Evolutionary conservation across 2,329 filamentous ascomycete species (phyloP), one percentile per base, ranked within the genome.

Genomic region (Aspergillus arachidicola): DNA sequence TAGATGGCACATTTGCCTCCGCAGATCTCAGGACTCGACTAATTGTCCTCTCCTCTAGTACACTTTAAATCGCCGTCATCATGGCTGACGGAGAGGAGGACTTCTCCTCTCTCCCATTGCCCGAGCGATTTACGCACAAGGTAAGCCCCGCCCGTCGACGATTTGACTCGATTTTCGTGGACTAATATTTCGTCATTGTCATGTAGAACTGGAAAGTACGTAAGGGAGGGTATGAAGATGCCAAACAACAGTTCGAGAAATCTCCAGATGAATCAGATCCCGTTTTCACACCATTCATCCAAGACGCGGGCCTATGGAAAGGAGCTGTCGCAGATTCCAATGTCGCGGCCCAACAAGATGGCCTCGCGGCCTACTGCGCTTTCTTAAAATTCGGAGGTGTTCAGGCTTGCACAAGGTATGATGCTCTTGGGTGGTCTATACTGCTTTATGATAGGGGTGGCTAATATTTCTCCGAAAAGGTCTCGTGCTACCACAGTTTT

Each of bases 331-430:
- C 89, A 71, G 95, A 99, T 79, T 95, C 94, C 60, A 99, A 99
- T 73, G 95, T 99, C 63, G 95, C 94, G 21, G 95, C 96, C 38
- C 95, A 99, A 78, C 91, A 96, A 80, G 96, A 99, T 71, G 95
- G 92, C 65, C 87, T 99, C 55, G 89, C 87, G 55, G 91, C 94
- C 43, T 87, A 97, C 72, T 96, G 93, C 79, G 89, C 93, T 1
- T 99, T 98, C 76, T 85, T 99, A 62, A 94, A 98, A 75, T 97
- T 91, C 73, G 93, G 93, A 64, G 93, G 94, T 60, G 84, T 87
- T 63, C 91, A 96, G 70, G 90, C 91, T 62, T 91, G 90, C 72
- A 84, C 89, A 69, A 89, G 92, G 82, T 88, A 79, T 68, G 79
- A 66, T 38, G 58, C n/a, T 43, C 21, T 23, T 36, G 12, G 4